Evolutionary conservation across 2,329 filamentous ascomycete genomes (phyloP), one percentile per base, ranked within the genome.

Genomic region (Colletotrichum musae): DNA sequence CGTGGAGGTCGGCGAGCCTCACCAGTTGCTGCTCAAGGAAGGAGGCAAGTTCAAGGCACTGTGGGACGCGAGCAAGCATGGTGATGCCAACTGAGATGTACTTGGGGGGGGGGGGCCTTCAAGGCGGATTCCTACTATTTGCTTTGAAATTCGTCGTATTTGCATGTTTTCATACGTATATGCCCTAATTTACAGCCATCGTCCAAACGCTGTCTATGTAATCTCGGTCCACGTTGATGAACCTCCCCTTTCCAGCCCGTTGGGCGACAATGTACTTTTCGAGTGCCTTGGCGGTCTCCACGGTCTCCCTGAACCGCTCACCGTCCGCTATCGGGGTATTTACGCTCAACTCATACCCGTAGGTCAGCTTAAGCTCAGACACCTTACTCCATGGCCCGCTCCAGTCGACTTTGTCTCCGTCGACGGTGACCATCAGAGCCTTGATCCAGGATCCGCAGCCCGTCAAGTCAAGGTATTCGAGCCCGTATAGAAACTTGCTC

Each of bases 391-490:
- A 89, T 48, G 83, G 79, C 4, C 80, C 81, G 0, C 78, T 79
- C 88, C 88, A 90, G 72, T 90, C 87, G 10, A 89, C 80, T 45
- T 76, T 80, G 62, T 87, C 84, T 45, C 83, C 81, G 36, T 83
- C 83, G 0, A 80, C 82, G 2, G 74, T 72, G 43, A 72, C 73
- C 71, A 80, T 81, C 59, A 90, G 77, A 10, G 86, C 87, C 56
- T 80, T 79, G 67, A 83, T 82, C 89, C 89, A 92, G 16, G 83
- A 76, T 0, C 77, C 79, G 71, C 89, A 91, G 1, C 89, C 89
- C 0, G 87, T 89, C 47, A 92, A 77, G 73, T 91, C 88, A 7
- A 92, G 80, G 58, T 87, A 89, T 75, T 91, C 88, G 2, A 92
- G 81, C 18, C 85, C 78, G 73, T 91, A 91, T 7, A 90, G 79